Conservation (phyloP, 108 stramenopile genomes). For the Nitzschia sp. region DNA sequence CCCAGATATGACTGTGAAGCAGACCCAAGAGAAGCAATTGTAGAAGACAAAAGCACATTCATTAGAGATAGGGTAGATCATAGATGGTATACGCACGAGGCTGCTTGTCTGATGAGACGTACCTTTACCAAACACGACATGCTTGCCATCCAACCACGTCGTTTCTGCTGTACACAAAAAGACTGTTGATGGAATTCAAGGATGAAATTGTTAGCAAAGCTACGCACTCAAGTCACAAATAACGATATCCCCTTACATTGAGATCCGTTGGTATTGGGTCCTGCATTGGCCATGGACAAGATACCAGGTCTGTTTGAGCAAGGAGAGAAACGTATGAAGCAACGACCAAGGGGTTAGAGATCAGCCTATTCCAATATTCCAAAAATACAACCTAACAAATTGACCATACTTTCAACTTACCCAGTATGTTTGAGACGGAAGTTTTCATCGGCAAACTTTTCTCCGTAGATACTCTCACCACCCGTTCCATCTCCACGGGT, state of each 20-base stretch:
- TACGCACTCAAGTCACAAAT: background rate
- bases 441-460: slow-evolving; percentile 96
- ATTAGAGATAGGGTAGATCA: too few species aligned
- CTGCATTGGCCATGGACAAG: slow-evolving; percentile 89
- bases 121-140: slow-evolving; percentile 96
- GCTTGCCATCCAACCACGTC: slow-evolving; percentile 90
- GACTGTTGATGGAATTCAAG: slow-evolving; percentile 22
- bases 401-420: slow-evolving; percentile 17
- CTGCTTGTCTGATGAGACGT: slow-evolving; percentile 16
- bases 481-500: slow-evolving; percentile 53
- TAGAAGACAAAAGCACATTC: too few species aligned
- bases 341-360: slow-evolving; percentile 33
- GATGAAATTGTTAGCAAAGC: background rate
- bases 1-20: slow-evolving; percentile 41
- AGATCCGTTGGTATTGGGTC: slow-evolving; percentile 90
- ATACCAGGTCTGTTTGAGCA: slow-evolving; percentile 55
- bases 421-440: slow-evolving; percentile 87
- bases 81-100: too few species aligned
- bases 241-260: slow-evolving; percentile 55
- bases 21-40: too few species aligned
- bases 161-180: slow-evolving; percentile 94
- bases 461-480: slow-evolving; percentile 84
- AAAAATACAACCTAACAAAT: background rate
- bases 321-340: slow-evolving; percentile 41
- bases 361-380: background rate